Conservation (phyloP, 768 basidiomycete genomes). For the Tylopilus intermedius region DNA sequence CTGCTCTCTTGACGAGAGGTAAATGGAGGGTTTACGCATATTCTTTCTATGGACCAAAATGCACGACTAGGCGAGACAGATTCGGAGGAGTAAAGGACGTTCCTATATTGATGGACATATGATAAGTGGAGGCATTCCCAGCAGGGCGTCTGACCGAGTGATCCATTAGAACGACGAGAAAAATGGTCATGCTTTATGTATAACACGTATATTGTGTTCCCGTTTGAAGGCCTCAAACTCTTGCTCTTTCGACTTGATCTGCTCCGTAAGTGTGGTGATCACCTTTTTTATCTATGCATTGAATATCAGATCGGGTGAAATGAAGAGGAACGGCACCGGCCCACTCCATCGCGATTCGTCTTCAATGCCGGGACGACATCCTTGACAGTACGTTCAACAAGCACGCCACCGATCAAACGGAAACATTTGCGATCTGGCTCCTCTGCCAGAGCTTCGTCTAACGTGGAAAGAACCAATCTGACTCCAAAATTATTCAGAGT, state of each 20-base stretch:
- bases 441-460: conserved; percentile 74
- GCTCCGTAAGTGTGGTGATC: conserved; percentile 68
- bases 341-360: conserved; percentile 84
- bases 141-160: background rate
- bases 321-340: conserved; percentile 21
- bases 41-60: background rate
- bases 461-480: conserved; percentile 84
- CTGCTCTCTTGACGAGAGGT: background rate
- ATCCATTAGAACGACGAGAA: conserved; percentile 4
- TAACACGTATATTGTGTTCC: conserved; percentile 71
- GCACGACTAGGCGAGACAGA: background rate
- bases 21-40: background rate
- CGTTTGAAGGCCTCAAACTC: conserved; percentile 77
- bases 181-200: conserved; percentile 28
- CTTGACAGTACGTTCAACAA: conserved; percentile 93
- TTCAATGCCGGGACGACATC: conserved; percentile 89
- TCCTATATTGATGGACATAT: background rate
- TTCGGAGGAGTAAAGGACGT: background rate
- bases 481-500: background rate
- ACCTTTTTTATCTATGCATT: conserved; percentile 71
- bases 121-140: background rate
- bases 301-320: conserved; percentile 8
- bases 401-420: conserved; percentile 89
- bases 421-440: conserved; percentile 95
- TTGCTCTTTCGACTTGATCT: conserved; percentile 85